Base-by-base conservation (phyloP, 2,329 filamentous ascomycete genomes). In the Raffaelea albimanens region DNA sequence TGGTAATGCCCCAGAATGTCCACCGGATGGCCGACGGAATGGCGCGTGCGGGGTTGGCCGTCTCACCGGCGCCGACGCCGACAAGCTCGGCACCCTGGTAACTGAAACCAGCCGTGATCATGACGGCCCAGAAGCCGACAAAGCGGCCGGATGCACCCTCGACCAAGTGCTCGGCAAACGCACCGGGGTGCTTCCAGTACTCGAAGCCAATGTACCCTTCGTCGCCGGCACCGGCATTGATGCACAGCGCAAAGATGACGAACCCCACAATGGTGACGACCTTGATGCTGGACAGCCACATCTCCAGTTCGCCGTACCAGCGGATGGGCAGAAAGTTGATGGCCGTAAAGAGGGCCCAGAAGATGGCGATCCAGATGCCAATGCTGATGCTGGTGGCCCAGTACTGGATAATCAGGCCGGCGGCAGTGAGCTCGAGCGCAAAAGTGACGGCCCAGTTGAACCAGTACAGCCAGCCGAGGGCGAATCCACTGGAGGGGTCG, bases 401-500 rank as follows among this genome's bases (percentile, higher is more conserved):
- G 62, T 83, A 88, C 61, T 87, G 81, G 53, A 89, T 85, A 49
- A 88, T 84, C 43, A 87, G 67, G 5, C 83, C 84, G 1, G 83
- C 80, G 0, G 83, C 82, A 0, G 80, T 85, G 36, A 89, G 69
- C 59, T 90, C 85, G 9, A 88, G 73, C 1, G 83, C 83, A 55
- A 23, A 49, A 9, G 47, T 52, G 29, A 52, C 47, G 18, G 50
- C 50, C 52, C 52, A 90, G 34, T 76, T 82, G 59, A 88, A 88
- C 81, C 83, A 89, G 65, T 90, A 90, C 49, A 87, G 80, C 85
- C 85, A 90, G 19, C 85, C 85, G 75, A 88, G 85, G 21, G 84
- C 75, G 57, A 89, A 89, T 9, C 83, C 84, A 42, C 87, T 68
- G 48, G 80, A 81, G 8, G 79, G 80, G 57, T 85, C 80, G 51